Conservation (phyloP, 306 rosid genomes). For the Trifolium pratense region DNA sequence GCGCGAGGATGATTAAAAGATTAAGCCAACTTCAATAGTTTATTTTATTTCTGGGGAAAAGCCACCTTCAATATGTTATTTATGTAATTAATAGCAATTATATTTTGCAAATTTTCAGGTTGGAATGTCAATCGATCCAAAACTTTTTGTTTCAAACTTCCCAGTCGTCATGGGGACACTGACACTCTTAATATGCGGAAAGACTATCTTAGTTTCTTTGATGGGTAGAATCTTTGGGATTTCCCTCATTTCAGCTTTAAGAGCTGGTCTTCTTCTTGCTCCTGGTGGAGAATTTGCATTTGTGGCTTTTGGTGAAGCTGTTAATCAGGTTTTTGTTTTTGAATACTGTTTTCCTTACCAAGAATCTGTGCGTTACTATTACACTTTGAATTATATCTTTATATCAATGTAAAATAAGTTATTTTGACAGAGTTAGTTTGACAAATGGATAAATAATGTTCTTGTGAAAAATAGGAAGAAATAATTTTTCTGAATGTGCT, state of each 20-base stretch:
- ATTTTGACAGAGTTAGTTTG: slow-evolving; percentile 30
- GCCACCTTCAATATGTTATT: not conserved
- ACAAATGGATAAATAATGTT: slow-evolving; percentile 29
- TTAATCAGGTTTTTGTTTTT: slow-evolving; percentile 78
- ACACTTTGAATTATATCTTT: slow-evolving; percentile 21
- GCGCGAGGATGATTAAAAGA: too few relatives aligned
- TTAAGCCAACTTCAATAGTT: too few relatives aligned
- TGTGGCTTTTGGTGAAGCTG: slow-evolving; percentile 99
- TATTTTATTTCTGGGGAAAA: too few relatives aligned
- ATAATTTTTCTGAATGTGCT: too few relatives aligned
- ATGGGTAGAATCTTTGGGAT: slow-evolving; percentile 86
- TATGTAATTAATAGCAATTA: slow-evolving; percentile 33
- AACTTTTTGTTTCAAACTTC: slow-evolving; percentile 93
- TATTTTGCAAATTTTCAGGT: slow-evolving; percentile 71
- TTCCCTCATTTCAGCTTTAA: slow-evolving; percentile 84
- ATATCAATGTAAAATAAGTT: slow-evolving; percentile 35
- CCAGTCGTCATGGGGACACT: slow-evolving; percentile 71
- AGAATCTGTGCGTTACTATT: slow-evolving; percentile 6
- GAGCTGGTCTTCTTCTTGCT: slow-evolving; percentile 98
- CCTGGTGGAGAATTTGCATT: slow-evolving; percentile 99
- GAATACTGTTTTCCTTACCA: slow-evolving; percentile 31
- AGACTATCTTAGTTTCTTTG: slow-evolving; percentile 78
- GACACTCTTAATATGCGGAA: slow-evolving; percentile 86
- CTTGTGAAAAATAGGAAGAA: too few relatives aligned
- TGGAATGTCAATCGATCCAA: slow-evolving; percentile 99